Base-by-base conservation (phyloP, 257 asterid species). In the Solanum virginianum region DNA sequence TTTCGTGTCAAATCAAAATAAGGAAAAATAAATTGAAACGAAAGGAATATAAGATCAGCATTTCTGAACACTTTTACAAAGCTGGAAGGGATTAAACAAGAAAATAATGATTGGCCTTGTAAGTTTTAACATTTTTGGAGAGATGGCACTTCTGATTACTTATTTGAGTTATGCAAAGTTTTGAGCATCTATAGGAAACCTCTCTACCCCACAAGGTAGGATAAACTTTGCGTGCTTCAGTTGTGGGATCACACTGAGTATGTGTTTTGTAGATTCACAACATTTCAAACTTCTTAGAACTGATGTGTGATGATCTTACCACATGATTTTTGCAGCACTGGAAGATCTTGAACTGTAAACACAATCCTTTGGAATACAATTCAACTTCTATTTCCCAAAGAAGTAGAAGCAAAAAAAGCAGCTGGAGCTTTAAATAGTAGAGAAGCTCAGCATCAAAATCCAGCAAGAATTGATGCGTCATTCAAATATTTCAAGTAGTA, bases 331-430 rank as follows among this genome's bases (percentile, higher is more conserved):
- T 66, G 85, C 92, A 96, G 98, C 93, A 93, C 90, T 71, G 92
- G 95, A 83, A 94, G 91, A 81, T 93, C 91, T 22, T 92, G 97
- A 94, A 94, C 93, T 13, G 93, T 96, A 88, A 96, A 74, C n/a
- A 74, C 59, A 74, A 39, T 8, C 18, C 81, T 74, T 74, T 74
- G 81, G 81, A 74, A 74, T 47, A 45, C 59, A 45, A 74, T 74
- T 74, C 81, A 74, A 45, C 81, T 47, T 0, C 59, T 74, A 10
- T 74, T 74, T 74, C 41, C 81, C 16, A 84, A 90, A 84, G 98
- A 96, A 86, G 94, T 96, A 14, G 96, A 95, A 88, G 92, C 93
- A 56, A 91, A 97, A 85, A 96, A 93, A 85, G 88, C 74, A 16
- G 89, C 90, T 2, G 87, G 81, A 49, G 66, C 86, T 54, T 49